phyloP scores from a whole-genome alignment of 2,329 filamentous ascomycete genomes.

The Xylariaceae sp. region DNA sequence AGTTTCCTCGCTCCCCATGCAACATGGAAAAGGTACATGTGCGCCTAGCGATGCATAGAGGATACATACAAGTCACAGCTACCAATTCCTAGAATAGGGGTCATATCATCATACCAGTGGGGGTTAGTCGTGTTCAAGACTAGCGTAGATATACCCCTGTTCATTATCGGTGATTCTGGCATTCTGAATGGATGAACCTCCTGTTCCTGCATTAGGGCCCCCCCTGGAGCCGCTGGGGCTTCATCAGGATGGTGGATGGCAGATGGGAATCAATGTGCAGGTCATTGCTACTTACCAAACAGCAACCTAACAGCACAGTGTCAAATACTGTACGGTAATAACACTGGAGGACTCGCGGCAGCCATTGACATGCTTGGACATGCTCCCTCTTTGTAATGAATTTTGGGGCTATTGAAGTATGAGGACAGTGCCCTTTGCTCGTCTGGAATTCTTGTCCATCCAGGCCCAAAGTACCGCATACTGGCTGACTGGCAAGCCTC shows the following conservation, averaged over 20 bases:
- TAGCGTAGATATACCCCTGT: conserved; percentile 13
- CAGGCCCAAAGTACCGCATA: conserved; percentile 11
- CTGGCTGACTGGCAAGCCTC: too few species aligned
- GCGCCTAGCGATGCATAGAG: background rate
- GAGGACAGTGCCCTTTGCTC: conserved; percentile 26
- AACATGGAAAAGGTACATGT: background rate
- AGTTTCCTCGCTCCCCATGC: background rate
- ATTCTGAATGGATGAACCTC: conserved; percentile 7
- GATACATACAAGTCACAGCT: conserved; percentile 3
- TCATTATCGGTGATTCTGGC: conserved; percentile 13
- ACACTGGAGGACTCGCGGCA: background rate
- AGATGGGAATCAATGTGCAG: background rate
- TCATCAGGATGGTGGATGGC: background rate
- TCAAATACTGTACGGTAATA: background rate
- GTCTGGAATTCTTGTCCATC: conserved; percentile 22
- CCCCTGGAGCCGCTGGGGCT: conserved; percentile 12
- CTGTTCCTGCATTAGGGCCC: conserved; percentile 28
- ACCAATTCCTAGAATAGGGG: conserved; percentile 12
- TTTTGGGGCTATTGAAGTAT: conserved; percentile 11
- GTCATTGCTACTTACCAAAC: background rate
- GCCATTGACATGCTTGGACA: conserved; percentile 8
- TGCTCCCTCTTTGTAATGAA: conserved; percentile 17
- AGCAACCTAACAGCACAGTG: conserved; percentile 12
- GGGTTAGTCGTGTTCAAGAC: conserved; percentile 14
- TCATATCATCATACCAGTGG: conserved; percentile 10